A percentile compares a stretch with the other conserved stretches of the same genome.
Evolutionary conservation across 352 stramenopile genomes (phyloP).

Genomic region (Phytophthora syringae): DNA sequence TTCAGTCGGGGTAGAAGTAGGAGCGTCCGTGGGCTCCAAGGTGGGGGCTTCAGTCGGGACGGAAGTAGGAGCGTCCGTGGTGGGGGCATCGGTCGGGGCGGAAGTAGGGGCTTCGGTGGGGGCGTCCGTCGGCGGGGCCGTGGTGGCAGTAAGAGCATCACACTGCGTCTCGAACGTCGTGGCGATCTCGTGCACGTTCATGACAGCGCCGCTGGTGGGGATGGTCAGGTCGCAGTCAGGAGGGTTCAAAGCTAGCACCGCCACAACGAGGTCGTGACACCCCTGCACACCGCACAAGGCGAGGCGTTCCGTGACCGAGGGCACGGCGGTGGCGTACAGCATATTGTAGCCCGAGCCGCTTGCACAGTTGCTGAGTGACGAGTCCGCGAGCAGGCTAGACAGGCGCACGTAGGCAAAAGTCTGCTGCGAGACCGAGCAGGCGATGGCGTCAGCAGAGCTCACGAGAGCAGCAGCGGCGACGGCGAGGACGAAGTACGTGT

Average conservation of each 20-base stretch:
- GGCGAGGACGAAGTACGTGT: slow-evolving; percentile 24
- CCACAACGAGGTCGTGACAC: slow-evolving; percentile 31
- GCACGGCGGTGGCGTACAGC: too few species aligned
- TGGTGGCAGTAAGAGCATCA: slow-evolving; percentile 4
- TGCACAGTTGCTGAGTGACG: slow-evolving; percentile 29
- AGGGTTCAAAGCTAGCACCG: slow-evolving; percentile 25
- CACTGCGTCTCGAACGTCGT: slow-evolving; percentile 34
- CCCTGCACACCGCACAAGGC: too few species aligned
- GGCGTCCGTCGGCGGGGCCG: slow-evolving; percentile 10
- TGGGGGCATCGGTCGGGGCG: slow-evolving; percentile 4
- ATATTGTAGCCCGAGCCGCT: slow-evolving; percentile 40
- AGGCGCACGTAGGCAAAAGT: slow-evolving; percentile 33
- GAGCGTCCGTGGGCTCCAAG: slow-evolving; percentile 1
- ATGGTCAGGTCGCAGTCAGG: slow-evolving; percentile 44
- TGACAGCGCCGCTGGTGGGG: slow-evolving; percentile 34
- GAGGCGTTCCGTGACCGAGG: slow-evolving; percentile 23
- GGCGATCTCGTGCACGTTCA: slow-evolving; percentile 34
- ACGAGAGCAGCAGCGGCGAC: slow-evolving; percentile 12
- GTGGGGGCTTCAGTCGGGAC: not conserved
- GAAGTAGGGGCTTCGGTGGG: slow-evolving; percentile 2
- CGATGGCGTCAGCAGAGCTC: slow-evolving; percentile 14
- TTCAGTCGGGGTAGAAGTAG: slow-evolving; percentile 9
- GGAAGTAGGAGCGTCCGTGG: slow-evolving; percentile 7
- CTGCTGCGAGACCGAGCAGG: slow-evolving; percentile 19
- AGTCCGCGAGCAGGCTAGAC: slow-evolving; percentile 19